Evolutionary conservation across 768 basidiomycete species (phyloP), one percentile per base, ranked within the genome.

Genomic region (Macrolepiota fuliginosa): DNA sequence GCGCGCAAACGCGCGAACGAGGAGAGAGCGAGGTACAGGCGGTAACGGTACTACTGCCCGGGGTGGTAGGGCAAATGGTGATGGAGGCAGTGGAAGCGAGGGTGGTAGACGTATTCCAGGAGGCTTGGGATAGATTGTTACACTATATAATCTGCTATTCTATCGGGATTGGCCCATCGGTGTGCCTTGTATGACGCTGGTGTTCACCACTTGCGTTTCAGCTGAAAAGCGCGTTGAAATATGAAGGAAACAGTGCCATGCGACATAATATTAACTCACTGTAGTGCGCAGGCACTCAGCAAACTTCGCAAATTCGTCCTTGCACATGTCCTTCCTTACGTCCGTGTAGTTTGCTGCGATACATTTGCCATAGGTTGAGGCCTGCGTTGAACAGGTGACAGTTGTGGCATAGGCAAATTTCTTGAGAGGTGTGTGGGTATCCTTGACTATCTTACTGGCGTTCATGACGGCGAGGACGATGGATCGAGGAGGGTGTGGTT

Each of bases 341-440:
- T 98, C 96, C 29, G 85, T 85, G 73, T 97, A 96, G 3, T 84
- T 84, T 1, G 85, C 83, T 29, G 90, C 77, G 50, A 98, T 87
- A 74, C 96, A 99, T 77, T 89, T 89, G 24, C 94, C 96, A 71
- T 99, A 99, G 4, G 75, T 79, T 3, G 84, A 73, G 27, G 95
- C 94, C 69, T 94, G 83, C 6, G 79, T 63, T 9, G 89, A 77
- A 67, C 91, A 92, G 15, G 90, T 91, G 2, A 81, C 80, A 1
- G 90, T 91, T 2, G 90, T 82, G 65, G 89, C 85, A 19, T 84
- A 64, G n/a, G 90, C 91, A 24, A 45, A 93, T 69, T 25, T 89
- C 88, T 10, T 75, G 78, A 35, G 72, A 70, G 19, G 76, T 70
- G 45, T 76, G 64, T 42, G 74, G 67, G 35, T 11, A 19, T 45